Percentiles rank a stretch among this genome's conserved stretches.
phyloP scores from a whole-genome alignment of 306 rosid genomes.

The Cicer bijugum region DNA sequence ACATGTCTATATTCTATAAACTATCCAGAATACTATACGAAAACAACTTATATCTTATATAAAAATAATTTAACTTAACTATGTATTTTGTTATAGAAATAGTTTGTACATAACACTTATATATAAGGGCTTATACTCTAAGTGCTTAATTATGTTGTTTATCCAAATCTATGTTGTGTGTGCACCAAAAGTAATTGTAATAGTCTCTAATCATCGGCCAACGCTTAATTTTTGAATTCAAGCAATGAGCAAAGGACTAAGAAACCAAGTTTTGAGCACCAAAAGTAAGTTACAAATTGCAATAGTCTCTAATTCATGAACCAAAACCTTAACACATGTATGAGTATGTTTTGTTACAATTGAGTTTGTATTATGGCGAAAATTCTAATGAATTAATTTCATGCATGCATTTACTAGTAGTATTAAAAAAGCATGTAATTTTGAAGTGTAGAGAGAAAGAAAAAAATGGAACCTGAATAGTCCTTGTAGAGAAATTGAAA shows the following conservation, averaged over 20 bases:
- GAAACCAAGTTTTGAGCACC: too few relatives aligned
- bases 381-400: background rate
- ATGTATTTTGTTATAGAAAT: background rate
- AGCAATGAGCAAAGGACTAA: too few relatives aligned
- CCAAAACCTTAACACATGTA: background rate
- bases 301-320: background rate
- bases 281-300: too few relatives aligned
- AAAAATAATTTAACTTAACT: too few relatives aligned
- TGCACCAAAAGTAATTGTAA: too few relatives aligned
- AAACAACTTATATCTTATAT: too few relatives aligned
- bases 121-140: background rate
- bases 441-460: background rate
- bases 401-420: constrained; percentile 1
- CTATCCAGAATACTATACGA: too few relatives aligned
- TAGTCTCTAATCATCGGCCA: too few relatives aligned
- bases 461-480: constrained; percentile 46
- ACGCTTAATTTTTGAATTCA: too few relatives aligned
- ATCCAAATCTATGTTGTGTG: background rate
- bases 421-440: background rate
- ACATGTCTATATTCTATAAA: too few relatives aligned
- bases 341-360: background rate
- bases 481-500: constrained; percentile 43
- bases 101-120: background rate
- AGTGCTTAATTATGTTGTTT: background rate
- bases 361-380: background rate